phyloP scores from a whole-genome alignment of 305 asterid genomes.

The Fraxinus greggii region DNA sequence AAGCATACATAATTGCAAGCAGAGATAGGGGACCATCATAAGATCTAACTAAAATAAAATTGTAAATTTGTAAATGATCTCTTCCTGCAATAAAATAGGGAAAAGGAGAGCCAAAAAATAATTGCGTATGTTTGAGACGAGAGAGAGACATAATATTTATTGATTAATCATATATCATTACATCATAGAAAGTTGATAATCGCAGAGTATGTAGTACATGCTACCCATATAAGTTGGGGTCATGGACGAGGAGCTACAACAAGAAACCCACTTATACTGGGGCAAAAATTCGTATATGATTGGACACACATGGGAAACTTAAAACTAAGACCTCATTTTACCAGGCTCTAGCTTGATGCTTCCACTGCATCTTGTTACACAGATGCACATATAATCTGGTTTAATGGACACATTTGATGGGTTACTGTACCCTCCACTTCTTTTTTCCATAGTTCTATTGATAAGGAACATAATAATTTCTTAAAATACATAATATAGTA shows the following conservation, averaged over 20 bases:
- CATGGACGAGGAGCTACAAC: neutral
- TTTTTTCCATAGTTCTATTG: neutral
- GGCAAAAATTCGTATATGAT: neutral
- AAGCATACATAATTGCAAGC: constrained; percentile 3
- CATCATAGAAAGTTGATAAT: neutral
- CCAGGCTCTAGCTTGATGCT: neutral
- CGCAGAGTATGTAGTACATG: neutral
- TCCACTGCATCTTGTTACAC: neutral
- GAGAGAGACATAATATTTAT: neutral
- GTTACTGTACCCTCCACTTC: neutral
- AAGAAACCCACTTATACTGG: neutral
- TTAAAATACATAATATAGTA: neutral
- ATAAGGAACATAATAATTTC: neutral
- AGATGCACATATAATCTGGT: neutral
- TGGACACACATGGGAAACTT: neutral
- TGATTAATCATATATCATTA: neutral
- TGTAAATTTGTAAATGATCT: neutral
- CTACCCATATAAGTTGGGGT: neutral
- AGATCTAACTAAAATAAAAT: neutral
- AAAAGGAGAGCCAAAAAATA: neutral
- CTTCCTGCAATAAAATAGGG: neutral
- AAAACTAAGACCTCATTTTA: neutral
- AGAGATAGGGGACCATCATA: neutral
- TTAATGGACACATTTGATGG: neutral
- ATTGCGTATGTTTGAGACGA: neutral